These are phyloP conservation scores for Bondarzewia mesenterica DNA, from an alignment of 1,284 basidiomycete species.

Conservation along the genomic window DNA sequence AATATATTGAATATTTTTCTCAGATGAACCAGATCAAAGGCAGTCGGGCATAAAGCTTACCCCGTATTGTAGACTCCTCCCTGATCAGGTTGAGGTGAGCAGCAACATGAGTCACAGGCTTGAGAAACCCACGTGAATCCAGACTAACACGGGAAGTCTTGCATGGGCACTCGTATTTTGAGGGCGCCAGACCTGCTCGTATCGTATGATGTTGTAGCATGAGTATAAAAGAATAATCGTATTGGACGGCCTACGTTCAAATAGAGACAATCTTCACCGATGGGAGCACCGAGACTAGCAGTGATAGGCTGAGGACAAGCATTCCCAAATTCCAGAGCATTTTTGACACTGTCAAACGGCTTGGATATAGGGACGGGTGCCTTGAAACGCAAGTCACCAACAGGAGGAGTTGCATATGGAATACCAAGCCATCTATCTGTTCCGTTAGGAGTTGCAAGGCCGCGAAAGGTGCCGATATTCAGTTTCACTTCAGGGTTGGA, in stretches of 20 bases:
- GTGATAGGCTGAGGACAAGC: conserved; percentile 46
- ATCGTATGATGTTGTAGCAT: neutral
- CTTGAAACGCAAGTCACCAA: conserved; percentile 45
- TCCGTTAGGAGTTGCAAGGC: conserved; percentile 29
- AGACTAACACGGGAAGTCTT: conserved; percentile 13
- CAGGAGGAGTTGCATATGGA: conserved; percentile 54
- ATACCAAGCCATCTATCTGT: conserved; percentile 54
- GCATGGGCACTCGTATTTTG: conserved; percentile 6
- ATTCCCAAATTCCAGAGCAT: conserved; percentile 44
- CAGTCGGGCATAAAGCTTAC: conserved; percentile 34
- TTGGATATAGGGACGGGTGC: conserved; percentile 44
- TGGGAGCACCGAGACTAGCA: conserved; percentile 33
- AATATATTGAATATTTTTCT: neutral
- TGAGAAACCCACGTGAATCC: conserved; percentile 13
- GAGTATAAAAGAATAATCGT: neutral
- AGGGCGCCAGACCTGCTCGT: conserved; percentile 12
- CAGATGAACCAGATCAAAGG: conserved; percentile 19
- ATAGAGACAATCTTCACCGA: conserved; percentile 46
- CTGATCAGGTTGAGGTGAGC: conserved; percentile 19
- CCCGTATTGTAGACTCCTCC: conserved; percentile 41
- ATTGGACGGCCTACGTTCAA: conserved; percentile 36
- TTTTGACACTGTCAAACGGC: conserved; percentile 22
- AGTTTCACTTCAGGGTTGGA: conserved; percentile 25
- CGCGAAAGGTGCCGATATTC: conserved; percentile 37
- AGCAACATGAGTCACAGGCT: neutral